Conservation (phyloP, 169 alveolate genomes). For the Babesia bovis region DNA sequence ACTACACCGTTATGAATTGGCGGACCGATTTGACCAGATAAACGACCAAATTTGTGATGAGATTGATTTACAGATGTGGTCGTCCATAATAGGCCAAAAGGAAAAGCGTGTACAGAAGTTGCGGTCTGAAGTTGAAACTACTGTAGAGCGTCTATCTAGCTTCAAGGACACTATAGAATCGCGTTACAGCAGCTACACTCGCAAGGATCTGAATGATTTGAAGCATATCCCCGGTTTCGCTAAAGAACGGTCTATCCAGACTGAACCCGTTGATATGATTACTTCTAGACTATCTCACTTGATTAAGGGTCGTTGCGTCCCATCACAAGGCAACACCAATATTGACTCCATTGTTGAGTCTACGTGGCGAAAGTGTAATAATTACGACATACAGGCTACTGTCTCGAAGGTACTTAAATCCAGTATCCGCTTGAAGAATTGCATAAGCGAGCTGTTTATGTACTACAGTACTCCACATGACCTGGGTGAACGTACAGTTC, state of each 20-base stretch:
- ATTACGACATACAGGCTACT: slow-evolving; percentile 71
- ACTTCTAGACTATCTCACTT: slow-evolving; percentile 37
- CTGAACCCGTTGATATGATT: slow-evolving; percentile 26
- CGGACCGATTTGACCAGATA: slow-evolving; percentile 51
- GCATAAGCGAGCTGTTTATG: slow-evolving; percentile 71
- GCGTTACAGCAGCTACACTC: slow-evolving; percentile 16
- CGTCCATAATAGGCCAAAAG: slow-evolving; percentile 33
- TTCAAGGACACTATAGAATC: slow-evolving; percentile 25
- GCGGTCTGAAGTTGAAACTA: slow-evolving; percentile 22
- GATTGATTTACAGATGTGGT: slow-evolving; percentile 56
- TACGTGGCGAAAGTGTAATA: slow-evolving; percentile 72
- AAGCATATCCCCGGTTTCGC: slow-evolving; percentile 21
- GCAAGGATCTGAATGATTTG: slow-evolving; percentile 14
- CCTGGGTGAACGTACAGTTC: slow-evolving; percentile 18
- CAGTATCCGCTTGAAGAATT: slow-evolving; percentile 71
- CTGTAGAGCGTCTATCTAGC: slow-evolving; percentile 19
- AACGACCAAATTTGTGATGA: slow-evolving; percentile 62
- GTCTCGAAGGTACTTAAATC: slow-evolving; percentile 69
- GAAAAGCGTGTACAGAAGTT: slow-evolving; percentile 31
- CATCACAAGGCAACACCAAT: slow-evolving; percentile 1
- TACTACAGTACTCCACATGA: slow-evolving; percentile 42
- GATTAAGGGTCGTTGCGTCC: slow-evolving; percentile 40
- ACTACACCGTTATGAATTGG: slow-evolving; percentile 64
- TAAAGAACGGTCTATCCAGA: slow-evolving; percentile 28
- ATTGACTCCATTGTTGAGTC: slow-evolving; percentile 60